Evolutionary conservation across 257 asterid species (phyloP), one percentile per base, ranked within the genome.

Genomic region (Ocimum tenuiflorum): DNA sequence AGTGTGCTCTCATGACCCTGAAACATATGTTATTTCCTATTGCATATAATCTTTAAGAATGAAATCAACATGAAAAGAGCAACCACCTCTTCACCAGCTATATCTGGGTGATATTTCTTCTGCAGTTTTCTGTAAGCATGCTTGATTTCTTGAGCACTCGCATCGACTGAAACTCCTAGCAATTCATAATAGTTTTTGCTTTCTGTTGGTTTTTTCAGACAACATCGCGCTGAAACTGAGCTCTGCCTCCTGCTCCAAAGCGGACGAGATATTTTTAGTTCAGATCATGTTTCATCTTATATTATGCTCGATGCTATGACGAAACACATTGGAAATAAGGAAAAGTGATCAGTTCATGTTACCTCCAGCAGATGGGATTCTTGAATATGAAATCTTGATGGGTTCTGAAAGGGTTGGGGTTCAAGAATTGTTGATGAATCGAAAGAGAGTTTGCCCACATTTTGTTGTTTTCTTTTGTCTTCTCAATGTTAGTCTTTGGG

Each of bases 41-140:
- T 39, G 18, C 35, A 39, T 0, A 9, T 0, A 27, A 42, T 27
- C 13, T 12, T 55, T 43, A 35, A 13, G 18, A 51, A 18, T 19
- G 15, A 22, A 48, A 46, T 17, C 39, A 45, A 51, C 8, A 33
- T 19, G 24, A 45, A 42, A 60, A 46, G 18, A 10, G 0, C 3
- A 13, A 24, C 7, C 10, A 81, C 88, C 82, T 83, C 68, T 70
- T 79, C 82, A 45, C 90, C 90, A 2, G 83, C 90, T 51, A 86
- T 81, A 55, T 86, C 90, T 0, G 88, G 90, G 46, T 86, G 88
- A 57, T 79, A 54, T 33, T 69, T 86, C 84, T 86, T 86, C 39
- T 81, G 94, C 57, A 79, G 74, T 60, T 76, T 78, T 46, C 88
- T 72, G 71, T 83, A 81, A 11, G 85, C 81, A 29, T 72, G 77